Base-by-base conservation (phyloP, 1,284 basidiomycete genomes). In the Malassezia dermatis region DNA sequence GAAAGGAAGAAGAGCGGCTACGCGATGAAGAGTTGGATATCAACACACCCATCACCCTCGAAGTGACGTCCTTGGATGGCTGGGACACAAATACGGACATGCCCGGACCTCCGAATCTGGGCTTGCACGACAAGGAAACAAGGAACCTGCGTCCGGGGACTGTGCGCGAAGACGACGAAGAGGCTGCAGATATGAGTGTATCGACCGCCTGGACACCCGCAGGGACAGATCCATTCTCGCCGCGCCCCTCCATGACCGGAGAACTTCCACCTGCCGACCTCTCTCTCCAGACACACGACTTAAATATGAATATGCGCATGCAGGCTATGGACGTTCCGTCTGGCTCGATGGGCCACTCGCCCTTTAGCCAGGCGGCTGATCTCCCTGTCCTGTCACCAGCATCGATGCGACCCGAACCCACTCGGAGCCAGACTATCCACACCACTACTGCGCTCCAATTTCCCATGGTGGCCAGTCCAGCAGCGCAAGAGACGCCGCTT, bases 1-100 rank as follows among this genome's bases (percentile, higher is more conserved):
- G 78, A 65, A 61, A 77, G 50, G 69, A 71, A 50, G 69, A 71
- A 49, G 69, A 71, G 49, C 60, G 59, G 47, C 51, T 72, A 11
- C 53, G 68, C 15, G 65, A 66, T 31, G 53, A 46, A 21, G 55
- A 58, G 5, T 34, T 39, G 4, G 65, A 59, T 21, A 41, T 26
- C 3, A 53, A 65, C 35, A 62, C 55, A 10, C 60, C 61, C 35
- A 55, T 70, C n/a, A 67, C 54, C 12, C 64, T 72, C 1, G 55
- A 47, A 12, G 68, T 72, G 23, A 63, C 64, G 8, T 67, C 62
- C 1, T 41, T 67, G 27, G 63, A 67, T 6, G 69, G 69, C 1
- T 72, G 69, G 69, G 47, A 57, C 13, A 31, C n/a, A 12, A 10
- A 21, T 5, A 28, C 39, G 1, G 15, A 13, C 11, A 4, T 13